phyloP scores from a whole-genome alignment of 2,329 filamentous ascomycete species.

The Onygena corvina region DNA sequence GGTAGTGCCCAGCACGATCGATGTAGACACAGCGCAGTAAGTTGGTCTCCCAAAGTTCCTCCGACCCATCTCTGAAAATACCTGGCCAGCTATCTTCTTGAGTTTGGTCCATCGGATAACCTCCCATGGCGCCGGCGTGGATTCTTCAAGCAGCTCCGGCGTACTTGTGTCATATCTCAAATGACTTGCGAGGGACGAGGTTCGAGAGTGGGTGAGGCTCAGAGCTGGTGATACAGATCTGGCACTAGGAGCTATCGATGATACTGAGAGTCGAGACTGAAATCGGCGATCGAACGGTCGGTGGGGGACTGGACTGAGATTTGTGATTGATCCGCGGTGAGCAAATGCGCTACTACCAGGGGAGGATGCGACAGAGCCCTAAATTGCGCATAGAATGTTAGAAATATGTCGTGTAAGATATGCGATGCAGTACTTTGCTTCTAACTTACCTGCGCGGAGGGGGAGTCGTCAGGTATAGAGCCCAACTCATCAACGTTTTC shows the following conservation, averaged over 20 bases:
- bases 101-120: conserved; percentile 93
- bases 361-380: conserved; percentile 47
- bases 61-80: conserved; percentile 83
- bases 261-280: conserved; percentile 66
- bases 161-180: conserved; percentile 43
- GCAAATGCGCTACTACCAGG: conserved; percentile 64
- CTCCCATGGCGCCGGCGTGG: conserved; percentile 78
- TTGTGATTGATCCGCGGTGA: conserved; percentile 50
- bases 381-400: conserved; percentile 16
- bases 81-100: conserved; percentile 74
- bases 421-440: conserved; percentile 3
- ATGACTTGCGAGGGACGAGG: conserved; percentile 65
- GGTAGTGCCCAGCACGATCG: conserved; percentile 80
- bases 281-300: conserved; percentile 92
- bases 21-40: conserved; percentile 75
- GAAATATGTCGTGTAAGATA: too few relatives aligned
- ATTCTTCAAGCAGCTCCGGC: conserved; percentile 56
- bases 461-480: conserved; percentile 72
- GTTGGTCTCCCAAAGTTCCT: conserved; percentile 88
- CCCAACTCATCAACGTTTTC: conserved; percentile 48
- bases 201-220: conserved; percentile 61
- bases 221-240: conserved; percentile 68
- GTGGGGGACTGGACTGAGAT: conserved; percentile 65
- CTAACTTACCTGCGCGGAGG: conserved; percentile 60
- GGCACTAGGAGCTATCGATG: conserved; percentile 45